These are phyloP conservation scores for Claviceps monticola DNA, from an alignment of 2,329 filamentous ascomycete genomes.

Conservation along the genomic window DNA sequence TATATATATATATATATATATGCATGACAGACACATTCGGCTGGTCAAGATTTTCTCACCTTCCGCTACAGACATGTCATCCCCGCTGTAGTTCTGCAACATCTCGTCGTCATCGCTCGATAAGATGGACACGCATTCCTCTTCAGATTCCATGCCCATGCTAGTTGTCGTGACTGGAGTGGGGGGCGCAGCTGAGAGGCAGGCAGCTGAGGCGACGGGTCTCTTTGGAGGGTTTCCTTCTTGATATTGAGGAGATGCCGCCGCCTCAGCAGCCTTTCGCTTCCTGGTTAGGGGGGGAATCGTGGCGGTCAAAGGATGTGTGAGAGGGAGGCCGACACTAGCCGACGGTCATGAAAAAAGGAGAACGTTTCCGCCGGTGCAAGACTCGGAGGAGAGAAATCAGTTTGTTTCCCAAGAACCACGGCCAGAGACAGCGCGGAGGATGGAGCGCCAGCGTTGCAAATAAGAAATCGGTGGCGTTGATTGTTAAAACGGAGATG, in stretches of 20 bases:
- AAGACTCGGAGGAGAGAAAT: not conserved
- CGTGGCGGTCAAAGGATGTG: constrained; percentile 24
- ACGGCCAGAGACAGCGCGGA: not conserved
- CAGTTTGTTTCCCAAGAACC: not conserved
- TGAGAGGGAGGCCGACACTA: not conserved
- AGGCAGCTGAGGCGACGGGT: constrained; percentile 40
- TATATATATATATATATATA: not conserved
- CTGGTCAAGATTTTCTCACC: constrained; percentile 21
- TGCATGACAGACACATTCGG: not conserved
- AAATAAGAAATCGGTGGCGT: too few species aligned
- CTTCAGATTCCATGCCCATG: constrained; percentile 80
- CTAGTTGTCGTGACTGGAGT: constrained; percentile 41
- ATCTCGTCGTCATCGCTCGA: constrained; percentile 65
- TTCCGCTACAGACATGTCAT: constrained; percentile 44
- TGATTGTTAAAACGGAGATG: too few species aligned
- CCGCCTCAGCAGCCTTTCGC: constrained; percentile 53
- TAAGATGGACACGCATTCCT: constrained; percentile 77
- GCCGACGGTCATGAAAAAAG: not conserved
- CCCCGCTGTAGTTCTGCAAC: constrained; percentile 65
- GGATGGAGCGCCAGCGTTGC: too few species aligned
- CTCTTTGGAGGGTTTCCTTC: constrained; percentile 36
- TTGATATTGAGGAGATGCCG: constrained; percentile 32
- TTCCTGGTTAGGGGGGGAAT: constrained; percentile 48
- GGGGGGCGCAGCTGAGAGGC: constrained; percentile 34
- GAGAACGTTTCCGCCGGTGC: not conserved